phyloP scores from a whole-genome alignment of 2,329 filamentous ascomycete genomes.

The Volutella citrinella region DNA sequence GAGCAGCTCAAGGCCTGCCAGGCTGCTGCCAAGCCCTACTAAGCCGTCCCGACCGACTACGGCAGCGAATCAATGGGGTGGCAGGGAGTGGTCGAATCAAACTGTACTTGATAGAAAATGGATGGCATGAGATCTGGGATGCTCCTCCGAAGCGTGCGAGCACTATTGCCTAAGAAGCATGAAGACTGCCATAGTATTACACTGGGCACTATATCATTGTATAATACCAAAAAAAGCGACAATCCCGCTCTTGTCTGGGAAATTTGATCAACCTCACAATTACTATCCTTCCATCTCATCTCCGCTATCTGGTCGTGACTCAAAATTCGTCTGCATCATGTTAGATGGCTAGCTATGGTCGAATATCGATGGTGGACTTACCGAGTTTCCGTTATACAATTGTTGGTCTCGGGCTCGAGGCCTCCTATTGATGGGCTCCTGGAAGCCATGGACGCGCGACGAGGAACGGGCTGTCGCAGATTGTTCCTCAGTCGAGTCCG shows the following conservation, averaged over 20 bases:
- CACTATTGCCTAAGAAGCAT: too few species aligned
- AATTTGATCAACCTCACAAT: slow-evolving; percentile 7
- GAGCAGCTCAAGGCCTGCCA: slow-evolving; percentile 95
- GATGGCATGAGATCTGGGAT: slow-evolving; percentile 14
- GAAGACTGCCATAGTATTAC: too few species aligned
- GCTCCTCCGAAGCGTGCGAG: slow-evolving; percentile 20
- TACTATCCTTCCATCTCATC: slow-evolving; percentile 37
- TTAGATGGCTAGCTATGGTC: slow-evolving; percentile 22
- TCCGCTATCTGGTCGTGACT: slow-evolving; percentile 61
- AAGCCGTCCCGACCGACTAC: too few species aligned
- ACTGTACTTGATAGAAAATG: too few species aligned
- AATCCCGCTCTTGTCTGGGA: slow-evolving; percentile 22
- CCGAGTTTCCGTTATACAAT: slow-evolving; percentile 90
- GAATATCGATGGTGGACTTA: slow-evolving; percentile 40
- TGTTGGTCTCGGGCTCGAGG: slow-evolving; percentile 66
- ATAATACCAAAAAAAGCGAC: slow-evolving; percentile 27
- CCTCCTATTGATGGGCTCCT: slow-evolving; percentile 50
- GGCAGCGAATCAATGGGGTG: too few species aligned
- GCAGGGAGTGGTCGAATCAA: too few species aligned
- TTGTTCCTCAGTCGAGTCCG: slow-evolving; percentile 19
- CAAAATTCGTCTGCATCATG: slow-evolving; percentile 59
- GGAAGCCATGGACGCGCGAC: slow-evolving; percentile 25
- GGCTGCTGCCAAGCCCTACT: slow-evolving; percentile 71
- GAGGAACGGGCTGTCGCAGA: too few species aligned
- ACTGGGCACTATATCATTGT: slow-evolving; percentile 24